Evolutionary conservation across 306 rosid genomes (phyloP), one percentile per base, ranked within the genome.

Genomic region (Rosa chinensis): DNA sequence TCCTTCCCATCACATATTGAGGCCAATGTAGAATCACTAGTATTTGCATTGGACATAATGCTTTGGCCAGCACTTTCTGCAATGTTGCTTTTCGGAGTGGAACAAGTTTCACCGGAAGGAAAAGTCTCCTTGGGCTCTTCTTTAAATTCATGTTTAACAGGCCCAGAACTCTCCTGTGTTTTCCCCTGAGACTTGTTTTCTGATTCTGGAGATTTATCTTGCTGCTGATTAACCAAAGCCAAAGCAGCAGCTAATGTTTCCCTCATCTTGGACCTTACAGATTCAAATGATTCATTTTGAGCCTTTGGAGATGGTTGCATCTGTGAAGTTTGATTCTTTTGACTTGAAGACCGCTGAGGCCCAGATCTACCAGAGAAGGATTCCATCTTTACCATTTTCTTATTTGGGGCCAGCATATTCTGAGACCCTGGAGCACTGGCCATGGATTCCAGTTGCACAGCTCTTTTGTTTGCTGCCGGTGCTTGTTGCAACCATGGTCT

Each of bases 231-330:
- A 70, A 89, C 99, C 86, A 96, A 80, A 23, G 90, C 90, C 78
- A 96, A 87, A 35, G 97, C 96, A 82, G 91, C 78, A 77, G 91
- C 88, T 77, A 96, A 83, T 20, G 97, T 90, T 78, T 91, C 98
- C 85, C 98, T 91, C 99, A 96, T 93, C 88, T 96, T 96, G 80
- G 98, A 93, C 88, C 99, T 90, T 70, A 96, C 91, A 56, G 86
- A 91, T 69, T 88, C 97, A 47, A 90, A 90, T 73, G 96, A 90
- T 63, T 93, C 99, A 42, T 78, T 74, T 52, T 86, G 93, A 74
- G 37, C 82, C 85, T 83, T 96, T 79, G 93, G 55, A 28, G 91
- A 71, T 40, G 87, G 91, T 73, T 87, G 90, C 63, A 21, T 16
- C 56, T 74, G 85, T 4, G 88, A 63, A 82, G 75, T 85, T 79